Base-by-base conservation (phyloP, 768 basidiomycete species). In the Candolleomyces eurysporus region DNA sequence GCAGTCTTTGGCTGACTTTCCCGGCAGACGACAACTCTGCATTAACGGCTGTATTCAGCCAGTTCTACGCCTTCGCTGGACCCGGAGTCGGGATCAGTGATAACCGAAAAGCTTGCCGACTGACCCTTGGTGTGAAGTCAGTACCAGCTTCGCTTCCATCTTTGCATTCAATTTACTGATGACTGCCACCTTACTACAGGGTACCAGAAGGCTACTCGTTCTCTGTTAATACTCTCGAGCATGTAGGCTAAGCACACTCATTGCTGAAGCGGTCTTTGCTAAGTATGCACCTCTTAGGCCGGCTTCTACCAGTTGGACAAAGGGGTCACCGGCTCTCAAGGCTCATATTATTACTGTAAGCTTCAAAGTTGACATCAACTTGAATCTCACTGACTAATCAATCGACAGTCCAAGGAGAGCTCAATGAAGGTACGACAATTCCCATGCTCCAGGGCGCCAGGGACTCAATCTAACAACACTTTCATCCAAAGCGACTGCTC, bases 81-180 rank as follows among this genome's bases (percentile, higher is more conserved):
- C 66, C 65, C 22, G 61, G 57, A 39, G 59, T 64, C 31, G 31
- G 63, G 5, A 63, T 67, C 46, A 63, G 62, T 21, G 49, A 63
- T 11, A 65, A 67, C 59, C 61, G 67, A 16, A 68, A 68, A 60
- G 64, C 64, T 30, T 68, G 67, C 46, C 67, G 66, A 31, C 48
- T 68, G 43, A 66, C 67, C 14, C 39, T 66, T 21, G 63, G 64
- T 16, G 61, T 67, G 32, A 55, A 57, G 65, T 68, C 58, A 43
- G 57, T 48, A 14, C 48, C 19, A 22, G 5, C 48, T 13, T 22
- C 32, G 16, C 13, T 17, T 30, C 52, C 7, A 19, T 5, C 26
- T 26, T 26, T 26, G 30, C 14, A 5, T 14, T 31, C 17, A 31
- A 7, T 16, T 5, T 10, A 5, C 17, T 56, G n/a, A 46, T 17